Evolutionary conservation across 2,329 filamentous ascomycete species (phyloP), one percentile per base, ranked within the genome.

Genomic region (Penicillium hordei): DNA sequence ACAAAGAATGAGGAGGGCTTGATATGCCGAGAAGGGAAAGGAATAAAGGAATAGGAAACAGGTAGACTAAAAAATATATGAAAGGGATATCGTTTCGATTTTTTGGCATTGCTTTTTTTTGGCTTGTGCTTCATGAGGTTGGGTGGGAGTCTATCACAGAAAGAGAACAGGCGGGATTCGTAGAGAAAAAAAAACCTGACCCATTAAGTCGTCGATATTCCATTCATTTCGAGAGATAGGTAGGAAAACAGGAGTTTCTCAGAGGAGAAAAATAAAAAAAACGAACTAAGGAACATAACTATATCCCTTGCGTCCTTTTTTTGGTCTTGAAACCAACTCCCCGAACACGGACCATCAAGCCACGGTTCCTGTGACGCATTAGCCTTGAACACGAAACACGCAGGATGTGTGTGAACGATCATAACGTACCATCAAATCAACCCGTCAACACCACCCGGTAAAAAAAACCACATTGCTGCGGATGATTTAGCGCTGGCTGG

Each of bases 401-500:
- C 19, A 25, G 15, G 10, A 48, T 6, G 29, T n/a, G 33, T 25
- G 10, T 44, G 15, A 13, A 50, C 5, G 27, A 19, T 5, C 23
- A 21, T 4, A 42, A 54, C 66, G 61, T 58, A 70, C 67, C 66
- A 69, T 70, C 65, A 69, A 62, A 60, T 67, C 62, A 64, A 63
- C 63, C 63, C 62, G 57, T 65, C 60, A 60, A 64, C 68, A 70
- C 73, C 70, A 65, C 72, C 57, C 59, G 57, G 66, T 69, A 65
- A 36, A 48, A 36, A 51, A 69, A 60, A 44, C 54, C 62, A 60
- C 57, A 59, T 59, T 57, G 33, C 60, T 64, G 55, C 58, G 48
- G 60, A 48, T 52, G 42, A 64, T 72, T 75, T 79, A 80, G 62
- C 78, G 77, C 76, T 86, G 85, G 72, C 83, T 76, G 72, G 76